These are phyloP conservation scores for Ustilago esculenta DNA, from an alignment of 1,284 basidiomycete species.

Conservation along the genomic window DNA sequence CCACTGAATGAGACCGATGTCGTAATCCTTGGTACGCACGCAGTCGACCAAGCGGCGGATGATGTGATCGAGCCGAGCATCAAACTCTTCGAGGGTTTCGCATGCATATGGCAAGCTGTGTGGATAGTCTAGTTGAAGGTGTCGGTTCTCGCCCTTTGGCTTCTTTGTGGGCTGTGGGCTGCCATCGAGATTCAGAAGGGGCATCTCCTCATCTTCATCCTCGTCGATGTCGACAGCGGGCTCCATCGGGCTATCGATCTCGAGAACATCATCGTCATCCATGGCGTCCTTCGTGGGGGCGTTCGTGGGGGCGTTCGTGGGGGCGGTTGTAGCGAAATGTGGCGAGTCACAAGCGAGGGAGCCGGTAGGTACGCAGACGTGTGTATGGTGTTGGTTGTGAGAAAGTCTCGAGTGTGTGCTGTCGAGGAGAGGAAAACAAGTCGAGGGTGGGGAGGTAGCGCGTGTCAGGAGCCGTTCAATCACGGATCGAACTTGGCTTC, in stretches of 20 bases:
- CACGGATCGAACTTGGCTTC: too few relatives aligned
- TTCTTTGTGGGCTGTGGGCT: conserved; percentile 27
- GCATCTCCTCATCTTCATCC: conserved; percentile 49
- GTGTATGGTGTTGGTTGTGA: too few relatives aligned
- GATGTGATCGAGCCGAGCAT: conserved; percentile 81
- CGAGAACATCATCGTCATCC: conserved; percentile 55
- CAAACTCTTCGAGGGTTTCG: conserved; percentile 82
- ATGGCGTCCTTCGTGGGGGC: conserved; percentile 5
- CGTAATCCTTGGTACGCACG: conserved; percentile 77
- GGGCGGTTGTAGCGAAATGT: background rate
- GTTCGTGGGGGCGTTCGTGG: background rate
- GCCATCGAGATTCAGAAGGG: conserved; percentile 35
- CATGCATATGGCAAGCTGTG: conserved; percentile 78
- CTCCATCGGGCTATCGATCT: conserved; percentile 55
- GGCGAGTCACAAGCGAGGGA: too few relatives aligned
- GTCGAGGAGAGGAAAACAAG: too few relatives aligned
- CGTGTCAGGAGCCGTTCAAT: too few relatives aligned
- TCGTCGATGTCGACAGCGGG: conserved; percentile 49
- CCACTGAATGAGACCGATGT: conserved; percentile 72
- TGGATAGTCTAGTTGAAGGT: conserved; percentile 61
- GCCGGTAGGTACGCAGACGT: too few relatives aligned
- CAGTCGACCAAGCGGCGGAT: conserved; percentile 79
- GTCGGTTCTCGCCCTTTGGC: conserved; percentile 34
- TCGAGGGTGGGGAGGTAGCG: too few relatives aligned
- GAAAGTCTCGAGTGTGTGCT: too few relatives aligned